Conservation (phyloP, 2,329 filamentous ascomycete species). For the Ophiostoma quercus region DNA sequence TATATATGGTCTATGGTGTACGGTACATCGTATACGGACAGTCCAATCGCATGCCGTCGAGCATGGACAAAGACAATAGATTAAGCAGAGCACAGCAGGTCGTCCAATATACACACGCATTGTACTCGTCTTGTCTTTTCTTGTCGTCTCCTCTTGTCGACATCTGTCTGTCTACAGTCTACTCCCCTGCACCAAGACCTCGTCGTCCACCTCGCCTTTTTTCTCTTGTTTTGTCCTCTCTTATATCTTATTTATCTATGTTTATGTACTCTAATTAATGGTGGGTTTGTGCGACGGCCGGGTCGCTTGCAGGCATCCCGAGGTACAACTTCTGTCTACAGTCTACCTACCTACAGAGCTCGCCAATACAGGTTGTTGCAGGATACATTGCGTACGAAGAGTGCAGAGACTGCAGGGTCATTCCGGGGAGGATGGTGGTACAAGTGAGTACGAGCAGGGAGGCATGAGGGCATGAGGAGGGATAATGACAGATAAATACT, state of each 20-base stretch:
- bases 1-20: not conserved
- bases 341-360: no score
- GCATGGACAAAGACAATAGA: not conserved
- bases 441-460: no score
- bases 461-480: no score
- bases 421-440: not conserved
- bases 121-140: not conserved
- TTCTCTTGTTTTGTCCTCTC: constrained; percentile 4
- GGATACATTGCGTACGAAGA: constrained; percentile 7
- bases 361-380: not conserved
- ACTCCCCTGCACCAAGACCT: not conserved
- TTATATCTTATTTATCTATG: not conserved
- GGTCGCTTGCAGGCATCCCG: constrained; percentile 14
- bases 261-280: not conserved
- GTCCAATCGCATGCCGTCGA: not conserved
- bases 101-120: constrained; percentile 7
- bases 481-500: no score
- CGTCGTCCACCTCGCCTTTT: constrained; percentile 13
- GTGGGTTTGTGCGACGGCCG: constrained; percentile 13
- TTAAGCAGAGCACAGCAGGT: not conserved
- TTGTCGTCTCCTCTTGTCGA: not conserved
- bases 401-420: not conserved
- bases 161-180: not conserved
- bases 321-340: not conserved
- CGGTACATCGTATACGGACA: not conserved